Base-by-base conservation (phyloP, 306 rosid species). In the Prunus mume region DNA sequence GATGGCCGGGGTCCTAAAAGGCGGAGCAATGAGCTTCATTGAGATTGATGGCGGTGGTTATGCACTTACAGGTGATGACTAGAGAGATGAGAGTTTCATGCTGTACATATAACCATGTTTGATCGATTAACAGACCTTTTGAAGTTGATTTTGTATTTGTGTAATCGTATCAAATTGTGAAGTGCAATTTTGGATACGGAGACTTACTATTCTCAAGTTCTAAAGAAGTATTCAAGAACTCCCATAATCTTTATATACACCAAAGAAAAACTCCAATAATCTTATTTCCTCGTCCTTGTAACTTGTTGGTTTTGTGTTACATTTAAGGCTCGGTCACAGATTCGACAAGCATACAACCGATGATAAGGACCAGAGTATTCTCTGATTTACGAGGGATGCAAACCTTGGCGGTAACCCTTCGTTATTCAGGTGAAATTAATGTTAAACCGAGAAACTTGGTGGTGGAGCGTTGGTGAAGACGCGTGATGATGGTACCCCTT, bases 31-130 rank as follows among this genome's bases (percentile, higher is more conserved):
- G 68, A 25, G 57, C 58, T 45, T 52, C 68, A 11, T 73, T 45
- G 49, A 8, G 45, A 58, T 32, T 14, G 41, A 13, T 34, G 65
- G 64, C 18, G 10, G 67, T 24, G 27, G 45, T 43, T 72, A 43
- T 22, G 76, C 19, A 72, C 45, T 28, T 22, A 47, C 27, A 13
- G 68, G n/a, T 25, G 77, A 73, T 19, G 17, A 20, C 57, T 27
- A 73, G 57, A 3, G 4, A 18, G 68, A 60, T 61, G 56, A 12
- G 25, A 46, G 46, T 45, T 45, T 73, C 77, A 47, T 73, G 68
- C 20, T 62, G 47, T 61, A 46, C 69, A 60, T 73, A 34, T 28
- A 54, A 19, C 14, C 12, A 12, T 43, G 60, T 60, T 45, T 3
- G 30, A 27, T 60, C 69, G 15, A 64, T 30, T 3, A 34, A 30